A percentile compares a stretch with the other conserved stretches of the same genome.
Conservation (phyloP, 75 land plant species). For the Pinus taeda region DNA sequence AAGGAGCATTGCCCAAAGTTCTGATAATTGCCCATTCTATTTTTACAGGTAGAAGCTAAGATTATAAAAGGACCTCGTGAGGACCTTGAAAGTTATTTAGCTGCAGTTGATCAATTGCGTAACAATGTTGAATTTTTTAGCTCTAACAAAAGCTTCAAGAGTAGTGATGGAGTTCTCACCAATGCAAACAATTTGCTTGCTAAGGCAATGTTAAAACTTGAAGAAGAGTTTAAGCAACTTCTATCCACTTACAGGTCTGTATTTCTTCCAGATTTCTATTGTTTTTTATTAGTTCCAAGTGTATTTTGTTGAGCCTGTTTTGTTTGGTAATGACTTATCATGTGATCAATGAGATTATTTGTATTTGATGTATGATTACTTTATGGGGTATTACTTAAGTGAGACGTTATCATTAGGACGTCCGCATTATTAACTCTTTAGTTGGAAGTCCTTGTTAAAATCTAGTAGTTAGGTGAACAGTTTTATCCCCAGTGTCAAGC, state of each 20-base stretch:
- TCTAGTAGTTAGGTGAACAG: too few species aligned
- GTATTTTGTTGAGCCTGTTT: too few species aligned
- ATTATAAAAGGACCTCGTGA: conserved; percentile 80
- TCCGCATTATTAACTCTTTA: too few species aligned
- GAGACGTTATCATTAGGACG: too few species aligned
- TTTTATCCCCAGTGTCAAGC: too few species aligned
- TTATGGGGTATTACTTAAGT: too few species aligned
- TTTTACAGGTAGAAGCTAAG: conserved; percentile 70
- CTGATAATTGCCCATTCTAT: not conserved
- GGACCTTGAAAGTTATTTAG: conserved; percentile 75
- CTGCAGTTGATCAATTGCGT: conserved; percentile 80
- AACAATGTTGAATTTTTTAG: conserved; percentile 64
- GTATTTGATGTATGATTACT: too few species aligned
- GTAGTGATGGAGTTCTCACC: conserved; percentile 66
- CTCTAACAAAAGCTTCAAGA: conserved; percentile 62
- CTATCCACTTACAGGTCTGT: conserved; percentile 66
- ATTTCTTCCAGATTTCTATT: not conserved
- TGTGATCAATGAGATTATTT: too few species aligned
- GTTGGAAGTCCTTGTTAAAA: too few species aligned
- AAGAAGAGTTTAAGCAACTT: conserved; percentile 67
- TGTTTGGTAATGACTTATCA: too few species aligned
- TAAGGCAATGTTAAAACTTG: conserved; percentile 76
- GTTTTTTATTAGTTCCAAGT: too few species aligned
- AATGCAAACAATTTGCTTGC: conserved; percentile 64
- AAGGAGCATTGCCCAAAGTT: not conserved